A percentile compares a stretch with the other conserved stretches of the same genome.
Conservation (phyloP, 371 early-diverging fungal species). For the Zychaea mexicana region DNA sequence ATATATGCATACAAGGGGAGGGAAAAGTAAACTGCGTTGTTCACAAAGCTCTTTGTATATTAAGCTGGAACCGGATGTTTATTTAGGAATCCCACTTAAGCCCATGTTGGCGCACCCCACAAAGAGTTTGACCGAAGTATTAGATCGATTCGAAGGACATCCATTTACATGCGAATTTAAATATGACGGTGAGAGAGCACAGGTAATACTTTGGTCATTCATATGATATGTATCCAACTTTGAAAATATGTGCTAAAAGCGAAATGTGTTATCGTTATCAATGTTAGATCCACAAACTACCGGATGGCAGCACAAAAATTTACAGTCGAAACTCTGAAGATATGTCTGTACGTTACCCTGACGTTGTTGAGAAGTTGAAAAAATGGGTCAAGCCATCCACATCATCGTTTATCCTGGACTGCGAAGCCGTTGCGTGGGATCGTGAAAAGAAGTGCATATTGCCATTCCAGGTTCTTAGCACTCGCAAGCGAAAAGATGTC, state of each 20-base stretch:
- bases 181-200: constrained; percentile 99
- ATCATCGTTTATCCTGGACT: constrained; percentile 96
- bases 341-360: constrained; percentile 94
- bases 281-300: constrained; percentile 77
- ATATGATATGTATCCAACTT: not conserved
- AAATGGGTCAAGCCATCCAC: constrained; percentile 66
- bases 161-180: constrained; percentile 99
- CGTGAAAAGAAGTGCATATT: constrained; percentile 81
- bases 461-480: constrained; percentile 98
- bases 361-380: constrained; percentile 75
- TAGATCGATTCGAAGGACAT: constrained; percentile 92
- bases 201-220: constrained; percentile 71
- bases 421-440: constrained; percentile 99
- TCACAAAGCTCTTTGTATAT: no score
- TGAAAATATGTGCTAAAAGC: not conserved
- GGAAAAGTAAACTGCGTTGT: no score
- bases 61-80: no score
- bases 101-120: constrained; percentile 99
- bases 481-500: constrained; percentile 97
- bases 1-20: not conserved
- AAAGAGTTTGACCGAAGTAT: constrained; percentile 91
- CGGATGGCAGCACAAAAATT: constrained; percentile 77
- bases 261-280: not conserved
- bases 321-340: constrained; percentile 99
- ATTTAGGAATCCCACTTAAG: constrained; percentile 93